Conservation (phyloP, 2,329 filamentous ascomycete genomes). For the Davidsoniella eucalypti region DNA sequence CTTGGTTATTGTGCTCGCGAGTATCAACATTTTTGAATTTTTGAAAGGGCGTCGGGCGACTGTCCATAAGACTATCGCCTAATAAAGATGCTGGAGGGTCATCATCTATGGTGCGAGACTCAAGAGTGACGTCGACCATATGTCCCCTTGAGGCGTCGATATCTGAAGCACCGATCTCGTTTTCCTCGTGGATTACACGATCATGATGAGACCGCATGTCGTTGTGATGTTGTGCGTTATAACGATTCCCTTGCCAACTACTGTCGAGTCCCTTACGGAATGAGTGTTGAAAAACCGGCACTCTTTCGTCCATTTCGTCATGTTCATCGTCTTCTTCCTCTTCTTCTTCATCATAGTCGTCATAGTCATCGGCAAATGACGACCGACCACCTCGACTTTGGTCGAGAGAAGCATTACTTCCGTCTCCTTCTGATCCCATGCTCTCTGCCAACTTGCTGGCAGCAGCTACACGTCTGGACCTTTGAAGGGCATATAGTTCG, state of each 20-base stretch:
- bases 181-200: slow-evolving; percentile 25
- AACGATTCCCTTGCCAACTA: slow-evolving; percentile 38
- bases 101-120: slow-evolving; percentile 44
- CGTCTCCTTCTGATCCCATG: slow-evolving; percentile 61
- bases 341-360: slow-evolving; percentile 14
- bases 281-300: slow-evolving; percentile 13
- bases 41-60: slow-evolving; percentile 45
- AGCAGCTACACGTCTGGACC: slow-evolving; percentile 76
- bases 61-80: slow-evolving; percentile 31
- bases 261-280: slow-evolving; percentile 37
- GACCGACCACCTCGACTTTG: slow-evolving; percentile 24
- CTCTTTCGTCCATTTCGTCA: slow-evolving; percentile 14
- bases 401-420: slow-evolving; percentile 38
- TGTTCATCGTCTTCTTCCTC: slow-evolving; percentile 16
- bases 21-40: slow-evolving; percentile 24
- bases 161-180: slow-evolving; percentile 22
- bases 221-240: not conserved
- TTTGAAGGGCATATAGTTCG: slow-evolving; percentile 84
- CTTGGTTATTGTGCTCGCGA: slow-evolving; percentile 11
- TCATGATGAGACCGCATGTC: slow-evolving; percentile 8
- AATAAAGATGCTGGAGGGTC: slow-evolving; percentile 45
- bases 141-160: slow-evolving; percentile 30
- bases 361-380: slow-evolving; percentile 19
- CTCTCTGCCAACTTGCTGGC: slow-evolving; percentile 72
- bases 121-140: slow-evolving; percentile 78